A percentile compares a stretch with the other conserved stretches of the same genome.
These are phyloP conservation scores for Arthrobotrys megalospora DNA, from an alignment of 2,329 filamentous ascomycete species.

Conservation along the genomic window DNA sequence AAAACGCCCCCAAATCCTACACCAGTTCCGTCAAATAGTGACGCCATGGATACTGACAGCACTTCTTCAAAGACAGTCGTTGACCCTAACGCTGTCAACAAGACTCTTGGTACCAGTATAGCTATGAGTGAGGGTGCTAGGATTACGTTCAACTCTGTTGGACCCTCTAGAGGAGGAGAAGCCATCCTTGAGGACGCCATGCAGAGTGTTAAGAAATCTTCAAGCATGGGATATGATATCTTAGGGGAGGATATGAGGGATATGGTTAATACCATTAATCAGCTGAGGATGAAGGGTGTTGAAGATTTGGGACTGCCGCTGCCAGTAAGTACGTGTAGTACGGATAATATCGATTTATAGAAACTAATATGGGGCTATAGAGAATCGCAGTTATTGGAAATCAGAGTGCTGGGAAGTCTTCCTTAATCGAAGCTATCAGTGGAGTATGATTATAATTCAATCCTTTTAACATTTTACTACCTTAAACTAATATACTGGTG, in stretches of 20 bases:
- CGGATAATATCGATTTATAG: neutral
- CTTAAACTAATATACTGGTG: neutral
- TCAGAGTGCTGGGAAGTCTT: constrained; percentile 64
- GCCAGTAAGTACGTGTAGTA: constrained; percentile 38
- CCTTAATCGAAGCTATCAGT: constrained; percentile 64
- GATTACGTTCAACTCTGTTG: constrained; percentile 6
- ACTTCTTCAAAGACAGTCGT: neutral
- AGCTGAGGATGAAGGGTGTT: constrained; percentile 63
- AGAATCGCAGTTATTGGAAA: constrained; percentile 64
- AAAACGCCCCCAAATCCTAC: neutral
- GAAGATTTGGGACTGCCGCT: constrained; percentile 63
- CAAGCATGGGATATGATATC: constrained; percentile 59
- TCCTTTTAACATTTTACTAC: neutral
- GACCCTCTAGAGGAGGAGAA: constrained; percentile 10
- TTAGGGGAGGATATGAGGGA: constrained; percentile 64
- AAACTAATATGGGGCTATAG: constrained; percentile 7
- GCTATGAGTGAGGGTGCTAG: constrained; percentile 1
- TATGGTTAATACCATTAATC: constrained; percentile 64
- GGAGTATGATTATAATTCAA: constrained; percentile 57
- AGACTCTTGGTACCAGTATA: constrained; percentile 8
- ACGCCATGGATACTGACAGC: constrained; percentile 27
- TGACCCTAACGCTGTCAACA: constrained; percentile 6
- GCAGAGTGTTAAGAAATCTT: constrained; percentile 20
- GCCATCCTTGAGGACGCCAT: constrained; percentile 1
- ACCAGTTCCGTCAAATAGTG: constrained; percentile 9